Percentiles rank a stretch among this genome's conserved stretches.
Evolutionary conservation across 768 basidiomycete genomes (phyloP).

Genomic region (Boletus reticuloceps): DNA sequence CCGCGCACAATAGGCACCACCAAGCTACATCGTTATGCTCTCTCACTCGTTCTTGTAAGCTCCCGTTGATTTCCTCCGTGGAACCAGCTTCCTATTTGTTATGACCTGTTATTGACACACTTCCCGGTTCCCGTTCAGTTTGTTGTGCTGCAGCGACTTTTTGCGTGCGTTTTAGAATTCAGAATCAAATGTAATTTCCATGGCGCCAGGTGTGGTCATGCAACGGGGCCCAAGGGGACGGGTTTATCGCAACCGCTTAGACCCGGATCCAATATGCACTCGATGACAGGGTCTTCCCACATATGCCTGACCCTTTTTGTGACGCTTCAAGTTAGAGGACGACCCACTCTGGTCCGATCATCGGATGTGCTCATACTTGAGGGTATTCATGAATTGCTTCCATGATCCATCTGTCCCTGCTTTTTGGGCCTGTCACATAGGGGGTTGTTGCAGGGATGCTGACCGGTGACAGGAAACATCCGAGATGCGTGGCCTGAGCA

Average conservation of each 20-base stretch:
- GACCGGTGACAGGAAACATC: no score
- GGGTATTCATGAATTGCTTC: no score
- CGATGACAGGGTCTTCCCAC: background rate
- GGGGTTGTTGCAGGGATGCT: no score
- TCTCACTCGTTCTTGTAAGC: slow-evolving; percentile 22
- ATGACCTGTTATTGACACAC: slow-evolving; percentile 24
- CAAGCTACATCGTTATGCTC: slow-evolving; percentile 26
- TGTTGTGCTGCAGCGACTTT: slow-evolving; percentile 7
- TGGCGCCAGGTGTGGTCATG: slow-evolving; percentile 4
- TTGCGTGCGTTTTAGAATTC: slow-evolving; percentile 8
- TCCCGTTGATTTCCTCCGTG: slow-evolving; percentile 11
- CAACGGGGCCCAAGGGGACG: background rate
- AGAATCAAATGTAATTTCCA: slow-evolving; percentile 18
- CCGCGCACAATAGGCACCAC: slow-evolving; percentile 20
- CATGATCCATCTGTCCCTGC: no score
- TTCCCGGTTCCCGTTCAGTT: slow-evolving; percentile 9
- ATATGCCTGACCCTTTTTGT: background rate
- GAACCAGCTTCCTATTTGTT: slow-evolving; percentile 13
- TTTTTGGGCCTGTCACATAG: no score
- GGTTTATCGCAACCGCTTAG: background rate
- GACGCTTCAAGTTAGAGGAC: no score
- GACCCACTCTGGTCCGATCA: no score
- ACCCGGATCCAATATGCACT: no score
- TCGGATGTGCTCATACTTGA: no score
- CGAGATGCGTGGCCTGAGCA: no score